These are phyloP conservation scores for Neurospora sp. DNA, from an alignment of 495 filamentous ascomycete genomes.

Conservation along the genomic window DNA sequence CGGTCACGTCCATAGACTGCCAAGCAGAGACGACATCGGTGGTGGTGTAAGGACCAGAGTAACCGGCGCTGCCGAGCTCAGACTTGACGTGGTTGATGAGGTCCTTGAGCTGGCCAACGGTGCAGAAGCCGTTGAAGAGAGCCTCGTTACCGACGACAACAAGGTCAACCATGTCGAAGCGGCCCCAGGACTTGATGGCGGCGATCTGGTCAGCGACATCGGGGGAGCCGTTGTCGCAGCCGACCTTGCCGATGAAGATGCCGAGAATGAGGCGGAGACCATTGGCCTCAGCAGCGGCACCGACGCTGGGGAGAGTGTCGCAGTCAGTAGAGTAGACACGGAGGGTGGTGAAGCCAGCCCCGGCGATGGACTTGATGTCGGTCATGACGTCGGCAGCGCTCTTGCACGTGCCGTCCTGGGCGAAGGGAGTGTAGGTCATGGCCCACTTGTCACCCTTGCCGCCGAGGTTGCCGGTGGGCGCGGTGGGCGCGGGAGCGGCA, in stretches of 20 bases:
- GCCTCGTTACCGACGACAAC: conserved; percentile 88
- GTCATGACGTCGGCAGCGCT: conserved; percentile 41
- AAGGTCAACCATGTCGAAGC: conserved; percentile 68
- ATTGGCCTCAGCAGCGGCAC: conserved; percentile 47
- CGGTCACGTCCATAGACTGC: conserved; percentile 44
- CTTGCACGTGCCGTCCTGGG: conserved; percentile 56
- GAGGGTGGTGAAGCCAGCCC: conserved; percentile 67
- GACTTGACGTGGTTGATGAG: conserved; percentile 54
- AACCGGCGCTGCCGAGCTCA: conserved; percentile 59
- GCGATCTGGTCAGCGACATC: conserved; percentile 55
- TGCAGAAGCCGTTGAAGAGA: conserved; percentile 57
- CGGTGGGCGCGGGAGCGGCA: conserved; percentile 10
- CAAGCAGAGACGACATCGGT: conserved; percentile 71
- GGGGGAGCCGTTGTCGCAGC: conserved; percentile 41
- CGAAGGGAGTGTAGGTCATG: conserved; percentile 90
- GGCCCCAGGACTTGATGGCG: conserved; percentile 60
- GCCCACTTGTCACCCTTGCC: conserved; percentile 58
- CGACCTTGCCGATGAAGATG: conserved; percentile 64
- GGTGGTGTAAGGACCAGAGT: conserved; percentile 68
- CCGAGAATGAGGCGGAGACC: conserved; percentile 74
- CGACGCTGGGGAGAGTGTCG: conserved; percentile 64
- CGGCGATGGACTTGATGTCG: conserved; percentile 61
- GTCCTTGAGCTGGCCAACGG: conserved; percentile 48
- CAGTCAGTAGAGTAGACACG: conserved; percentile 94
- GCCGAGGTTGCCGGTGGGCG: conserved; percentile 21